Conservation (phyloP, 257 asterid species). For the Nicotiana tomentosiformis region DNA sequence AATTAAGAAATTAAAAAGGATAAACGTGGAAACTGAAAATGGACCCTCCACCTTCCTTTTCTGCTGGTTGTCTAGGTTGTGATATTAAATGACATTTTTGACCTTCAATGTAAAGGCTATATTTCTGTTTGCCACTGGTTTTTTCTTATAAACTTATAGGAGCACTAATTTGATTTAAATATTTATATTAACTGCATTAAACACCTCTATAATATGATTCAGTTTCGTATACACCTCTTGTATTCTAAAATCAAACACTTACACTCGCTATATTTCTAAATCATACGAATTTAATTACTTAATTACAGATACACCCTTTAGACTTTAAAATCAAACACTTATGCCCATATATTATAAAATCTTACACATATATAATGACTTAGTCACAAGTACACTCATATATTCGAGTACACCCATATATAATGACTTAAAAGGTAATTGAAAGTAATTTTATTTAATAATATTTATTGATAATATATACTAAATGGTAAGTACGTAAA, state of each 20-base stretch:
- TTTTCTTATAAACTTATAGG: too few species aligned
- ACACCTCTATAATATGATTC: neutral
- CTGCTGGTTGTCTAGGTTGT: neutral
- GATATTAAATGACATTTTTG: neutral
- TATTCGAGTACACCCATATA: too few species aligned
- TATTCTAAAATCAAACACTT: neutral
- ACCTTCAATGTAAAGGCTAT: neutral
- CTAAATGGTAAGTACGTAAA: too few species aligned
- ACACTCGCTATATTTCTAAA: neutral
- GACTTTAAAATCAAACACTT: neutral
- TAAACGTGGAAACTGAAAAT: neutral
- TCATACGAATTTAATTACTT: neutral
- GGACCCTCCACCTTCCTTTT: neutral
- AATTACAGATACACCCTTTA: neutral
- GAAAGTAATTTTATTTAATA: too few species aligned
- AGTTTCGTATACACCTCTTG: neutral
- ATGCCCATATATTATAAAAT: neutral
- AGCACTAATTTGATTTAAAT: too few species aligned
- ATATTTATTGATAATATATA: too few species aligned
- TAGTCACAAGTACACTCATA: too few species aligned
- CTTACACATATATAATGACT: neutral
- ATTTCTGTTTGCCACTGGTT: neutral
- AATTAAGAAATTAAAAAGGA: neutral
- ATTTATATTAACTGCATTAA: neutral
- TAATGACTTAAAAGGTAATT: too few species aligned